phyloP scores from a whole-genome alignment of 2,329 filamentous ascomycete genomes.

The Beauveria sp. region DNA sequence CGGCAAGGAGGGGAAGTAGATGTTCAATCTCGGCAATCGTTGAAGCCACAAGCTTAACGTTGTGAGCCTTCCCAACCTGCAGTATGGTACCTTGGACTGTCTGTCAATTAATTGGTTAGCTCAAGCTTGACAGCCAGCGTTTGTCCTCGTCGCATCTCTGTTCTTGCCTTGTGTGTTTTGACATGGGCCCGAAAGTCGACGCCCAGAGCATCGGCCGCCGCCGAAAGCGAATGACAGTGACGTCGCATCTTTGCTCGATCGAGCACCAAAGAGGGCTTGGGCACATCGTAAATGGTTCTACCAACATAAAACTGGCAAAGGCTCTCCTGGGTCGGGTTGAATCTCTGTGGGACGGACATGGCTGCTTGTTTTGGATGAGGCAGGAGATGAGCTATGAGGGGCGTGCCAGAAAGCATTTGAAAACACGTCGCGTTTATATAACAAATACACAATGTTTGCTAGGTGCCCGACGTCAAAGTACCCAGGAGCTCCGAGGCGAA shows the following conservation, averaged over 20 bases:
- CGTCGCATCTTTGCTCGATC: slow-evolving; percentile 44
- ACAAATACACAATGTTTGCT: not conserved
- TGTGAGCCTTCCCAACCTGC: slow-evolving; percentile 39
- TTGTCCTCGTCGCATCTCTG: not conserved
- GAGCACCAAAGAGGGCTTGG: slow-evolving; percentile 48
- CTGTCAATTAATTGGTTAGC: slow-evolving; percentile 21
- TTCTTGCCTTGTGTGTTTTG: slow-evolving; percentile 55
- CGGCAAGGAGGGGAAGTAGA: slow-evolving; percentile 40
- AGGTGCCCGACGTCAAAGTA: no score
- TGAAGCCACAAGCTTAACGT: slow-evolving; percentile 48
- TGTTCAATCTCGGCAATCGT: slow-evolving; percentile 53
- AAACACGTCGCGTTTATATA: not conserved
- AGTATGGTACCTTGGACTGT: slow-evolving; percentile 46
- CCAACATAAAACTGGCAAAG: slow-evolving; percentile 21
- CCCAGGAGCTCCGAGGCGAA: not conserved
- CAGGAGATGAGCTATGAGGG: not conserved
- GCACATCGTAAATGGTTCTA: slow-evolving; percentile 26
- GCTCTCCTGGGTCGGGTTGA: slow-evolving; percentile 8
- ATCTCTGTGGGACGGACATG: slow-evolving; percentile 20
- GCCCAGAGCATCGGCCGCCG: slow-evolving; percentile 37
- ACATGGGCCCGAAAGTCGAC: slow-evolving; percentile 55
- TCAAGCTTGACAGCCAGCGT: rapidly evolving
- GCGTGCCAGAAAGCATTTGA: not conserved
- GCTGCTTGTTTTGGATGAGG: not conserved
- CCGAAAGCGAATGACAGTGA: slow-evolving; percentile 51